Evolutionary conservation across 441 rosid species (phyloP).

Genomic region (Populus hybrid): DNA sequence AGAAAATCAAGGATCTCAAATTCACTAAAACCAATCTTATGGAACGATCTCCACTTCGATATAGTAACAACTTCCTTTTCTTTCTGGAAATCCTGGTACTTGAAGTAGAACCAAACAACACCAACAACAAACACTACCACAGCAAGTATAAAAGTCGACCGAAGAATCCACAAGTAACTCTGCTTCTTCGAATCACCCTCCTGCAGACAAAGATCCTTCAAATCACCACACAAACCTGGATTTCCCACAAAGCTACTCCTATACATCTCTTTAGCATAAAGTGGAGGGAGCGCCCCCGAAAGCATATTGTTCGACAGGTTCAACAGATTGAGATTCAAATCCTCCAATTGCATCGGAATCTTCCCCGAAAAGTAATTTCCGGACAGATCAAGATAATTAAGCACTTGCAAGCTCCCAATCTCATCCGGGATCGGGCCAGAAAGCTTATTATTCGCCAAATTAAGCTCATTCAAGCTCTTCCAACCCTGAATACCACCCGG

Average conservation of each 20-base stretch:
- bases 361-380: constrained; percentile 58
- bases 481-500: constrained; percentile 53
- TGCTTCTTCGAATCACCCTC: constrained; percentile 36
- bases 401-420: constrained; percentile 71
- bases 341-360: constrained; percentile 65
- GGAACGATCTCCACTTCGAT: constrained; percentile 95
- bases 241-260: constrained; percentile 76
- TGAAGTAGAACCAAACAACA: constrained; percentile 70
- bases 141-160: constrained; percentile 62
- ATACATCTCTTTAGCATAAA: constrained; percentile 60
- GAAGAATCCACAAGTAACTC: constrained; percentile 58
- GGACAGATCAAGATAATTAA: constrained; percentile 91
- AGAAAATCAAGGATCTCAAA: constrained; percentile 69
- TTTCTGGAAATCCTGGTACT: constrained; percentile 56
- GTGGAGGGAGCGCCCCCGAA: constrained; percentile 67
- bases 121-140: constrained; percentile 63
- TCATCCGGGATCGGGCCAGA: constrained; percentile 64
- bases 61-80: constrained; percentile 48
- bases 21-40: constrained; percentile 85
- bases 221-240: constrained; percentile 74
- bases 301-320: constrained; percentile 72
- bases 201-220: constrained; percentile 58
- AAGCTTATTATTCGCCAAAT: constrained; percentile 59
- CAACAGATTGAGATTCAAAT: constrained; percentile 75
- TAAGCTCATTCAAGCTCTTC: constrained; percentile 78